These are phyloP conservation scores for Martensiomyces pterosporus DNA, from an alignment of 192 early-diverging fungal species.

Conservation along the genomic window DNA sequence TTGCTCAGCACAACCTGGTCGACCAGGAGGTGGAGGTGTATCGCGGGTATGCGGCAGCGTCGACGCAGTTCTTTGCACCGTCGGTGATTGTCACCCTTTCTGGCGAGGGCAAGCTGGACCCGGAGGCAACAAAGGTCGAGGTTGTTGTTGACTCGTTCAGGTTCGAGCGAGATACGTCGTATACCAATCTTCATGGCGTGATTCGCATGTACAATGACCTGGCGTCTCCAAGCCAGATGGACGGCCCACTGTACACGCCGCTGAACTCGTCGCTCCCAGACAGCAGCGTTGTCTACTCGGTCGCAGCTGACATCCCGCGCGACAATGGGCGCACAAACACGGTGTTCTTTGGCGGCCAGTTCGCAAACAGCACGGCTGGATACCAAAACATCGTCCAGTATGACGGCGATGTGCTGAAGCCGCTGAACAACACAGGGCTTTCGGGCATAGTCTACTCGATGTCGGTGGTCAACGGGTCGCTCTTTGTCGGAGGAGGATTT, in stretches of 20 bases:
- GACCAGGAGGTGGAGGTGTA: conserved; percentile 50
- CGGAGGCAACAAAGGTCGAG: conserved; percentile 23
- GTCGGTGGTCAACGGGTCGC: conserved; percentile 22
- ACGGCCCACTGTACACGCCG: conserved; percentile 32
- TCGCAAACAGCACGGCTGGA: conserved; percentile 25
- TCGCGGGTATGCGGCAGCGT: conserved; percentile 48
- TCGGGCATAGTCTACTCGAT: conserved; percentile 31
- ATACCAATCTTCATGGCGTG: conserved; percentile 41
- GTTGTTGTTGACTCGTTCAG: conserved; percentile 38
- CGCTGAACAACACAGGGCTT: conserved; percentile 33
- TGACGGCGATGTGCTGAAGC: conserved; percentile 22
- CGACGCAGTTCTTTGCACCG: conserved; percentile 48
- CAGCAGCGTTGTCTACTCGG: conserved; percentile 49
- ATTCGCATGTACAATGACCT: conserved; percentile 26
- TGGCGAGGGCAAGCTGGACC: conserved; percentile 6
- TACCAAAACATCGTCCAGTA: conserved; percentile 61
- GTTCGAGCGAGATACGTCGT: conserved; percentile 38
- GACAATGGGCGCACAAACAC: conserved; percentile 20
- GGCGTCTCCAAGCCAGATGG: conserved; percentile 6
- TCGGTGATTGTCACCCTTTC: conserved; percentile 49
- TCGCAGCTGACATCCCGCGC: conserved; percentile 27
- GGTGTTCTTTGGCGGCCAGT: conserved; percentile 61
- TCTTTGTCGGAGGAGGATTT: conserved; percentile 43
- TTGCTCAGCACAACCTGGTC: conserved; percentile 44
- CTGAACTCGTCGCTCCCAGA: conserved; percentile 42